A percentile compares a stretch with the other conserved stretches of the same genome.
Evolutionary conservation across 2,329 filamentous ascomycete species (phyloP).

Genomic region (Hyphodiscus sp.): DNA sequence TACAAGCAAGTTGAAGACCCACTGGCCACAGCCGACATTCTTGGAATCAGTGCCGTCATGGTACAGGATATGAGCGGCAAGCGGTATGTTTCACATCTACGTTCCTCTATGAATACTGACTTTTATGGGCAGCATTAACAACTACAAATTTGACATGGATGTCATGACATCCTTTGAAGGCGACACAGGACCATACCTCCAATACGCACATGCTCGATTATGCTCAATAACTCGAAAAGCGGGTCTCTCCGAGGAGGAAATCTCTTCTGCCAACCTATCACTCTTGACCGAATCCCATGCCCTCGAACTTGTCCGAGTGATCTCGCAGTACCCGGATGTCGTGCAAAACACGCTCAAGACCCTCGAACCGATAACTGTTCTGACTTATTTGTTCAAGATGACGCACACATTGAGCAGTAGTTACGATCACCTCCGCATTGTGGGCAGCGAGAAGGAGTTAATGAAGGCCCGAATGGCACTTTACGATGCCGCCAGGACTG

Average conservation of each 20-base stretch:
- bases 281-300: slow-evolving; percentile 69
- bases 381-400: slow-evolving; percentile 77
- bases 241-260: slow-evolving; percentile 46
- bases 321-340: slow-evolving; percentile 82
- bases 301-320: slow-evolving; percentile 63
- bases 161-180: slow-evolving; percentile 80
- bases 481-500: slow-evolving; percentile 68
- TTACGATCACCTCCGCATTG: slow-evolving; percentile 75
- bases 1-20: slow-evolving; percentile 86
- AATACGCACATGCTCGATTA: slow-evolving; percentile 74
- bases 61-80: slow-evolving; percentile 97
- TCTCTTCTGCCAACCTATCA: slow-evolving; percentile 57
- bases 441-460: slow-evolving; percentile 69
- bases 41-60: slow-evolving; percentile 95
- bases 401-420: slow-evolving; percentile 72
- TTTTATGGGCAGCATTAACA: slow-evolving; percentile 44
- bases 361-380: slow-evolving; percentile 63
- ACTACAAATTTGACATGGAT: slow-evolving; percentile 71
- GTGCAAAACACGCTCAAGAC: slow-evolving; percentile 80
- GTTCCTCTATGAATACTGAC: neutral
- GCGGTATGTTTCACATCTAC: slow-evolving; percentile 45
- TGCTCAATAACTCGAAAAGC: slow-evolving; percentile 56
- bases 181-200: slow-evolving; percentile 78
- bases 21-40: slow-evolving; percentile 71
- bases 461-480: slow-evolving; percentile 69